These are phyloP conservation scores for Moniliophthora roreri DNA, from an alignment of 1,284 basidiomycete genomes.

Conservation along the genomic window DNA sequence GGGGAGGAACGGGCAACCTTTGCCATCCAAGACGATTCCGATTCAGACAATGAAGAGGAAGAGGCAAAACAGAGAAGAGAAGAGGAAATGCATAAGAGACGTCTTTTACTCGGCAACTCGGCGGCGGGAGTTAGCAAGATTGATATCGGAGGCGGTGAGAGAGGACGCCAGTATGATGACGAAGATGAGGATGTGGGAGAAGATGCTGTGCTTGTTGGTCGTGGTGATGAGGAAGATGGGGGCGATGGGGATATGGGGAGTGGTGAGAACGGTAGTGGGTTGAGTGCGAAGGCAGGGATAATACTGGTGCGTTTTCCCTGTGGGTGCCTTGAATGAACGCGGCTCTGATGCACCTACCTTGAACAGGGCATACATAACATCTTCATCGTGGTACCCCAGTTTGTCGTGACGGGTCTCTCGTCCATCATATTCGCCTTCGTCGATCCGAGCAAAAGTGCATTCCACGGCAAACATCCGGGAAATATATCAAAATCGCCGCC, in stretches of 20 bases:
- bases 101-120: constrained; percentile 40
- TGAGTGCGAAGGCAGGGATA: constrained; percentile 85
- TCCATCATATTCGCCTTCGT: constrained; percentile 67
- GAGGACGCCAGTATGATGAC: constrained; percentile 22
- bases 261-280: constrained; percentile 26
- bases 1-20: background rate
- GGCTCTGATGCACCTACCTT: constrained; percentile 1
- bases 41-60: constrained; percentile 7
- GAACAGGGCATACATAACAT: constrained; percentile 87
- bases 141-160: constrained; percentile 21
- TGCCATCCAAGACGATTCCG: constrained; percentile 16
- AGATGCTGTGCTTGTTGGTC: constrained; percentile 15
- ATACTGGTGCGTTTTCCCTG: constrained; percentile 60
- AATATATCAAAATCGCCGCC: constrained; percentile 25
- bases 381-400: constrained; percentile 80
- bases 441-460: constrained; percentile 53
- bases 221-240: constrained; percentile 17
- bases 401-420: constrained; percentile 67
- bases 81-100: constrained; percentile 12
- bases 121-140: constrained; percentile 44
- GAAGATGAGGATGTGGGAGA: constrained; percentile 26
- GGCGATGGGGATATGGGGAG: constrained; percentile 11
- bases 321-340: no score
- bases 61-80: background rate
- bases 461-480: constrained; percentile 37